Percentiles rank a stretch among this genome's conserved stretches.
Evolutionary conservation across 2,329 filamentous ascomycete genomes (phyloP).

Genomic region (Sordariomycetes sp.): DNA sequence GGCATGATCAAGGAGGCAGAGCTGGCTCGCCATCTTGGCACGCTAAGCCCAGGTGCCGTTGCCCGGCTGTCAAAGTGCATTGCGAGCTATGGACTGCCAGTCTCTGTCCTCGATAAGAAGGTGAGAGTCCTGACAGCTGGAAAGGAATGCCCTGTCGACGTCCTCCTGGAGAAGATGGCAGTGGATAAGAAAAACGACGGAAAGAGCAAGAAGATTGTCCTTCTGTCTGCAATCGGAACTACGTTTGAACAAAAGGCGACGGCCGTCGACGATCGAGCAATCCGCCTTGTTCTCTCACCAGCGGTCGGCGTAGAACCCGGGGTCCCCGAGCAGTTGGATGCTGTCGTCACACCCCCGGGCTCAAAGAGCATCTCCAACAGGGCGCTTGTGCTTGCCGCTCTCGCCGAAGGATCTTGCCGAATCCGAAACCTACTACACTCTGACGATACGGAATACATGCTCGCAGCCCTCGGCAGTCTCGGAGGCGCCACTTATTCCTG

Average conservation of each 20-base stretch:
- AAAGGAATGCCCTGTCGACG: constrained; percentile 79
- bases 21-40: constrained; percentile 76
- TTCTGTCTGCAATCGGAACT: constrained; percentile 81
- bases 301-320: constrained; percentile 65
- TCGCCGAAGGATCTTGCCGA: constrained; percentile 75
- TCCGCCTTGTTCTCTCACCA: constrained; percentile 73
- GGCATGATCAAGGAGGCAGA: constrained; percentile 99
- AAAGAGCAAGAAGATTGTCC: constrained; percentile 87
- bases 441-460: constrained; percentile 95
- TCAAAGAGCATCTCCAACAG: constrained; percentile 98
- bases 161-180: constrained; percentile 84
- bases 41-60: constrained; percentile 77
- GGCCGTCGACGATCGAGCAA: constrained; percentile 75
- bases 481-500: constrained; percentile 83
- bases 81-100: constrained; percentile 84
- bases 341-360: constrained; percentile 78
- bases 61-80: constrained; percentile 88
- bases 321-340: constrained; percentile 51
- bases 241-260: constrained; percentile 83
- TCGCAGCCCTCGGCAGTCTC: constrained; percentile 77
- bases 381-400: constrained; percentile 83
- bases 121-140: constrained; percentile 75
- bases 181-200: constrained; percentile 99
- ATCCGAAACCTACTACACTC: constrained; percentile 92
- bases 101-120: constrained; percentile 71